Conservation (phyloP, 148 eudicot genomes). For the Silene latifolia region DNA sequence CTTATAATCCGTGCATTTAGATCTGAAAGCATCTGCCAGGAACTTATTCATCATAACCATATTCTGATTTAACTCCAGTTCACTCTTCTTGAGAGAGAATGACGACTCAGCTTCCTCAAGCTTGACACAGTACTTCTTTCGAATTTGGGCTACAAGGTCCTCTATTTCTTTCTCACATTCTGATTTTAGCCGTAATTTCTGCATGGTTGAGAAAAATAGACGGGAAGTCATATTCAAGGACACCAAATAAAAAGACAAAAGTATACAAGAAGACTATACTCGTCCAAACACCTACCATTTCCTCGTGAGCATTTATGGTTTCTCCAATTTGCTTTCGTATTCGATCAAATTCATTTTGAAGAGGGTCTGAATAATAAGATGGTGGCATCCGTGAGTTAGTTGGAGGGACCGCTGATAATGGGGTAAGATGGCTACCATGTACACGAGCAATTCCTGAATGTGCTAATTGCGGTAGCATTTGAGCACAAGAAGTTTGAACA, state of each 20-base stretch:
- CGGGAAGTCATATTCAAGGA: conserved; percentile 10
- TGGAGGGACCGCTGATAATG: conserved; percentile 27
- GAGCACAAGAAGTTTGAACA: conserved; percentile 18
- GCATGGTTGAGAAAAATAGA: conserved; percentile 15
- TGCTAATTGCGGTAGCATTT: conserved; percentile 16
- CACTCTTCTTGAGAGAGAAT: conserved; percentile 46
- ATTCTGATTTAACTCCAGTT: conserved; percentile 44
- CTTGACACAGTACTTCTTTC: conserved; percentile 46
- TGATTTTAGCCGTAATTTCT: conserved; percentile 50
- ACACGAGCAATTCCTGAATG: conserved; percentile 21
- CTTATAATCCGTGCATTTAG: conserved; percentile 54
- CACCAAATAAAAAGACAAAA: not conserved
- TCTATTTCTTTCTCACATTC: conserved; percentile 70
- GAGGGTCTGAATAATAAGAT: conserved; percentile 45
- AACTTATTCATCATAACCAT: conserved; percentile 57
- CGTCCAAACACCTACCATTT: conserved; percentile 43
- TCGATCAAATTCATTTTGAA: conserved; percentile 54
- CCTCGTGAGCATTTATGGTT: conserved; percentile 35
- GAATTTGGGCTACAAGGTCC: conserved; percentile 48
- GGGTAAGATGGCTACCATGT: conserved; percentile 11
- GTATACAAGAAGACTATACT: not conserved
- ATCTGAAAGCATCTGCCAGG: conserved; percentile 66
- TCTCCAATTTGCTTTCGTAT: conserved; percentile 40
- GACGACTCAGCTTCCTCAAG: conserved; percentile 53
- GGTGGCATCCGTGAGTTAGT: conserved; percentile 18